These are phyloP conservation scores for Tylopilus balloui DNA, from an alignment of 768 basidiomycete species.

Conservation along the genomic window DNA sequence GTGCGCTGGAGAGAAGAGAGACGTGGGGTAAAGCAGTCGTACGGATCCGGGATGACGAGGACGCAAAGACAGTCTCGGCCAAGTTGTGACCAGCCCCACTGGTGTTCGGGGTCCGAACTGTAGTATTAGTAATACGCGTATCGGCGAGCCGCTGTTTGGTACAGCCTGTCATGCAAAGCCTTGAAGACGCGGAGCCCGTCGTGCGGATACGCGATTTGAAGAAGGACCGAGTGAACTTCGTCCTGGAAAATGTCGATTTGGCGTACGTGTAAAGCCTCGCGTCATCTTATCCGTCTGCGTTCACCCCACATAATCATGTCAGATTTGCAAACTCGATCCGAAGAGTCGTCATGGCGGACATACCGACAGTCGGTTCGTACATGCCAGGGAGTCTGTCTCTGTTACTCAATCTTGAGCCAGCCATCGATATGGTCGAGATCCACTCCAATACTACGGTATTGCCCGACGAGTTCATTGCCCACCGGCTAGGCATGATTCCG, in stretches of 20 bases:
- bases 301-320: constrained; percentile 10
- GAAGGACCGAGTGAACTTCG: constrained; percentile 84
- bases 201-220: constrained; percentile 83
- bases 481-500: constrained; percentile 92
- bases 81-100: constrained; percentile 48
- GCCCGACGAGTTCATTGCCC: constrained; percentile 96
- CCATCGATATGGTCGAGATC: constrained; percentile 96
- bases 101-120: constrained; percentile 23
- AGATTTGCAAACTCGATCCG: constrained; percentile 94
- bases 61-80: constrained; percentile 22
- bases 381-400: background rate
- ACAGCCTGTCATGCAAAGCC: constrained; percentile 29
- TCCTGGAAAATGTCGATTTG: constrained; percentile 93
- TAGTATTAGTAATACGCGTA: background rate
- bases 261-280: constrained; percentile 53
- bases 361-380: constrained; percentile 87
- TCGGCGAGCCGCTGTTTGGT: background rate
- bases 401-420: constrained; percentile 38
- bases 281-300: background rate
- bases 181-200: constrained; percentile 51
- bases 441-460: constrained; percentile 87
- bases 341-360: constrained; percentile 92
- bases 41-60: constrained; percentile 51
- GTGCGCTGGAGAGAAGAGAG: constrained; percentile 72
- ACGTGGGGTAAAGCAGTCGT: constrained; percentile 93